Base-by-base conservation (phyloP, 2,329 filamentous ascomycete genomes). In the Pyrenophora graminea region DNA sequence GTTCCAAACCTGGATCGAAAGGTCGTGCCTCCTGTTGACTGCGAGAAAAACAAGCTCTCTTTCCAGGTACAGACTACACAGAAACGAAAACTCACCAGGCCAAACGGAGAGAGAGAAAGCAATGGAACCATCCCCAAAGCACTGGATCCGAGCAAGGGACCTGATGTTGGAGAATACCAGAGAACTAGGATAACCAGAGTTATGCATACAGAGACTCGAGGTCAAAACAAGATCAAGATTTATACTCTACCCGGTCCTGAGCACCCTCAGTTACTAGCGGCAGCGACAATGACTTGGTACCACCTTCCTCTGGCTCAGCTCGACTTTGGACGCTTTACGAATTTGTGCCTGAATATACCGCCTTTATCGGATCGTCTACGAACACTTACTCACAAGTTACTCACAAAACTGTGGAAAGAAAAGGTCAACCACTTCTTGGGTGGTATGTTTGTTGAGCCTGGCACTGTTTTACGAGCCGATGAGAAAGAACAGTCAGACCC, bases 381-480 rank as follows among this genome's bases (percentile, higher is more conserved):
- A 17, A 55, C 31, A n/a, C 48, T 70, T 3, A 54, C 54, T 4
- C 34, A 19, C 3, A 60, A 58, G 17, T 51, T 60, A 1, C 45
- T 71, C 4, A 45, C 51, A 13, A 65, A 56, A 38, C 18, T 72
- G 1, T 61, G 69, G 39, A 63, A 56, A 23, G 61, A 70, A 6
- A 66, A 62, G 9, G 45, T 64, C 8, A 67, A 65, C 32, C 41
- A 53, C 9, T 67, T 60, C 19, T 19, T 66, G 3, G 58, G 55
- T 7, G 69, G 69, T 5, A 62, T 64, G 52, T 72, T 68, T 44
- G 64, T 71, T n/a, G 67, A 71, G 40, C 67, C 67, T 6, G 69
- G 69, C 6, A 69, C 67, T 3, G 63, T 71, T 8, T 31, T 71
- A 10, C 60, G 68, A 39, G 66, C 50, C 5, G 68, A 71, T 30